Conservation (phyloP, 2,329 filamentous ascomycete genomes). For the Stachybotrys echinatus region DNA sequence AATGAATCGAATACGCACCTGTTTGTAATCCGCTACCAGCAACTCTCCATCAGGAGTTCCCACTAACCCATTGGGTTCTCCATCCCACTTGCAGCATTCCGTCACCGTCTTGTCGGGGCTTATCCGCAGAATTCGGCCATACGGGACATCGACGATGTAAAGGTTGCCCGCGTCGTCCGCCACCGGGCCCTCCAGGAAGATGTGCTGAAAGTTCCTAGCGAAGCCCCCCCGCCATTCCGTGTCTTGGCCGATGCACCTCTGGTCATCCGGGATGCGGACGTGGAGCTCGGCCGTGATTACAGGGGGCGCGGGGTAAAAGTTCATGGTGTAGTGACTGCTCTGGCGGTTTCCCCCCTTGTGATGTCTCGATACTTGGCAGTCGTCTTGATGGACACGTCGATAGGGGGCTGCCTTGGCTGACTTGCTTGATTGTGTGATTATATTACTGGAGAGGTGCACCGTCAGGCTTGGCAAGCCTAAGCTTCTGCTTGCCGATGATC, state of each 20-base stretch:
- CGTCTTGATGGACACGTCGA: too few species aligned
- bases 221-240: slow-evolving; percentile 34
- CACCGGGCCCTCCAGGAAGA: slow-evolving; percentile 34
- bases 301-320: slow-evolving; percentile 26
- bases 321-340: too few species aligned
- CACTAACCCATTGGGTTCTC: slow-evolving; percentile 34
- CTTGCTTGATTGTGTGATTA: neutral
- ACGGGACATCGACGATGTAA: slow-evolving; percentile 32
- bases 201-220: slow-evolving; percentile 25
- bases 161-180: slow-evolving; percentile 24
- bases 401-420: too few species aligned
- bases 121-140: slow-evolving; percentile 31
- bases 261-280: slow-evolving; percentile 26
- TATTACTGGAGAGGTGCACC: too few species aligned
- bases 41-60: slow-evolving; percentile 24
- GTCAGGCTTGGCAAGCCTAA: too few species aligned
- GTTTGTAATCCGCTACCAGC: slow-evolving; percentile 35
- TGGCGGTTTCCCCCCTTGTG: too few species aligned
- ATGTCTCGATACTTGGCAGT: too few species aligned
- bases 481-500: too few species aligned
- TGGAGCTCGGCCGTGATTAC: slow-evolving; percentile 27
- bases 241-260: slow-evolving; percentile 22
- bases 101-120: slow-evolving; percentile 19
- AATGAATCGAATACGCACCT: slow-evolving; percentile 25
- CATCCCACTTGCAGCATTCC: slow-evolving; percentile 29